Conservation (phyloP, 1,284 basidiomycete species). For the Irpex sp. region DNA sequence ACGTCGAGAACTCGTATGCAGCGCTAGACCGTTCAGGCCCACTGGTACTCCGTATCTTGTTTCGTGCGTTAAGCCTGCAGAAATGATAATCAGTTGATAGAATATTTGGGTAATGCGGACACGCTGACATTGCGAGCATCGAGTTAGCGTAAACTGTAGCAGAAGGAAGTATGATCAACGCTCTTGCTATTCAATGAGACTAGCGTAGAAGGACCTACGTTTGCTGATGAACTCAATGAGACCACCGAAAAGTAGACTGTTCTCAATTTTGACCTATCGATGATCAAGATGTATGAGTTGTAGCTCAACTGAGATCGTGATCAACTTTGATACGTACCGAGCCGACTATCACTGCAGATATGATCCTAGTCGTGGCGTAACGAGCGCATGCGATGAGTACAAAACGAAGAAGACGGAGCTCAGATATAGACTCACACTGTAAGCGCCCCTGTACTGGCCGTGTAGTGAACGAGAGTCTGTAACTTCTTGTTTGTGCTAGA, state of each 20-base stretch:
- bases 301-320: not conserved
- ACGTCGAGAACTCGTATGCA: constrained; percentile 3
- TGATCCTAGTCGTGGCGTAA: not conserved
- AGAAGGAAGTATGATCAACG: not conserved
- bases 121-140: constrained; percentile 11
- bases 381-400: not conserved
- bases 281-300: not conserved
- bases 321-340: not conserved
- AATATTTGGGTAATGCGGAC: not conserved
- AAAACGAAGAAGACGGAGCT: not conserved
- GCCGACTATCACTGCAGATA: not conserved
- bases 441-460: constrained; percentile 14
- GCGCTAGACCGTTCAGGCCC: not conserved
- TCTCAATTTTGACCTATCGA: not conserved
- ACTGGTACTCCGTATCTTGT: not conserved
- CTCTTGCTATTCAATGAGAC: not conserved
- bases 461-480: constrained; percentile 12
- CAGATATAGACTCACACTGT: constrained; percentile 8
- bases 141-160: constrained; percentile 16
- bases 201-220: constrained; percentile 4
- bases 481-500: constrained; percentile 5
- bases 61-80: not conserved
- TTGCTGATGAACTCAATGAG: constrained; percentile 16
- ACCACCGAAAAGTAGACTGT: constrained; percentile 13
- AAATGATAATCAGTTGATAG: not conserved